Evolutionary conservation across 805 yeast species (phyloP), one percentile per base, ranked within the genome.

Genomic region (Candida morakotiae): DNA sequence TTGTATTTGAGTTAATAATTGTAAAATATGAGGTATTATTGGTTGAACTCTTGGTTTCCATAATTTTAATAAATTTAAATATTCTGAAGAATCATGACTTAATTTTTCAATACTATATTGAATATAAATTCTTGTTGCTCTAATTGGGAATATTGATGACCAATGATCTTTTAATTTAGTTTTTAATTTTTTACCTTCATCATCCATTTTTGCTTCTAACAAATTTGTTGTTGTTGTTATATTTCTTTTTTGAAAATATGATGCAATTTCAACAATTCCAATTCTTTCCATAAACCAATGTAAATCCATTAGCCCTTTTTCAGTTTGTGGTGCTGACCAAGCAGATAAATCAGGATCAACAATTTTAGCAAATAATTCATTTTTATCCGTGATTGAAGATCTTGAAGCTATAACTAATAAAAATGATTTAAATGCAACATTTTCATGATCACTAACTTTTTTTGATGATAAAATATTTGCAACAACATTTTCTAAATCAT

Each of bases 281-380:
- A 94, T 73, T 50, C 97, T 75, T 60, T 89, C 98, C 98, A 93
- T 91, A 50, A 93, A 93, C 98, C 98, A 93, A 43, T 87, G 96
- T 31, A 94, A 69, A 53, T 91, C 95, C 52, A 81, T 68, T 20
- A 93, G 65, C 0, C 97, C 97, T 53, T 87, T 87, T 44, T 87
- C 88, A 0, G 97, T 91, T 9, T 78, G 81, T 15, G 88, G 91
- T 31, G 89, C 88, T 0, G 91, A 81, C 99, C 99, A 93, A 0
- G 96, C 89, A 9, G 74, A 64, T 34, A 94, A 67, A 46, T 93
- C 97, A 0, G 96, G 95, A 55, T 93, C 98, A 1, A 94, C 98
- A 40, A 94, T 84, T 31, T 79, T 73, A 15, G 87, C 74, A 59
- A 93, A 94, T 42, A 88, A 68, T 46, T 81, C 93, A 34, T 75